These are phyloP conservation scores for Ocimum tenuiflorum DNA, from an alignment of 257 asterid genomes.

Conservation along the genomic window DNA sequence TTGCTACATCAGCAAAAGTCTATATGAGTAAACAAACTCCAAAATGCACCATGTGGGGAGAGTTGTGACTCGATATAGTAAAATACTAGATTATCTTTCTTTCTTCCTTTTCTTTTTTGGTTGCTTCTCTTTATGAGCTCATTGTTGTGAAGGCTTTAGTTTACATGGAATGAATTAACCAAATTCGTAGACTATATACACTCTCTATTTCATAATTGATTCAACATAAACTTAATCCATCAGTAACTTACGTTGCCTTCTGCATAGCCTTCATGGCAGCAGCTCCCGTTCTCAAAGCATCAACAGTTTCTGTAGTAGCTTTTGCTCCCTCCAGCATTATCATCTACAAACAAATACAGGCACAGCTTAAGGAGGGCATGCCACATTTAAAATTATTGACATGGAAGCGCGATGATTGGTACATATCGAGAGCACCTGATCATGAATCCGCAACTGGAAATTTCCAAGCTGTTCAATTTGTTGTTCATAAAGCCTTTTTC, in stretches of 20 bases:
- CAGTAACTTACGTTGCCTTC: slow-evolving; percentile 70
- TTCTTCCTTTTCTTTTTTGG: neutral
- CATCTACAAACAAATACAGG: slow-evolving; percentile 42
- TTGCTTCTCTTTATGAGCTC: neutral
- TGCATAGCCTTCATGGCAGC: slow-evolving; percentile 91
- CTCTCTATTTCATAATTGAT: neutral
- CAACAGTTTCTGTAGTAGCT: slow-evolving; percentile 87
- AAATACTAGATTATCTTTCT: neutral
- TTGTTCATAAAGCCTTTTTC: slow-evolving; percentile 77
- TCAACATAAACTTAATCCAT: neutral
- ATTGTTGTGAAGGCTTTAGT: neutral
- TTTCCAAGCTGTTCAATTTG: slow-evolving; percentile 77
- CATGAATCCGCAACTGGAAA: slow-evolving; percentile 81
- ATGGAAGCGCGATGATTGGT: neutral
- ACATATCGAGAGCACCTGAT: slow-evolving; percentile 46
- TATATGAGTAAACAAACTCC: slow-evolving; percentile 4
- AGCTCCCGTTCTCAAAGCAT: slow-evolving; percentile 83
- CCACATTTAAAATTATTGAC: neutral
- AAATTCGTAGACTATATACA: too few species aligned
- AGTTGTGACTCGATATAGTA: too few species aligned
- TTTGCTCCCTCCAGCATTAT: slow-evolving; percentile 83
- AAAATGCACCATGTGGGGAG: too few species aligned
- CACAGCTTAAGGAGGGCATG: neutral
- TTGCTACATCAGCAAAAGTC: slow-evolving; percentile 33
- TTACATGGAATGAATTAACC: too few species aligned